Percentiles rank a stretch among this genome's conserved stretches.
These are phyloP conservation scores for Pouteria campechiana DNA, from an alignment of 179 eudicot genomes.

Conservation along the genomic window DNA sequence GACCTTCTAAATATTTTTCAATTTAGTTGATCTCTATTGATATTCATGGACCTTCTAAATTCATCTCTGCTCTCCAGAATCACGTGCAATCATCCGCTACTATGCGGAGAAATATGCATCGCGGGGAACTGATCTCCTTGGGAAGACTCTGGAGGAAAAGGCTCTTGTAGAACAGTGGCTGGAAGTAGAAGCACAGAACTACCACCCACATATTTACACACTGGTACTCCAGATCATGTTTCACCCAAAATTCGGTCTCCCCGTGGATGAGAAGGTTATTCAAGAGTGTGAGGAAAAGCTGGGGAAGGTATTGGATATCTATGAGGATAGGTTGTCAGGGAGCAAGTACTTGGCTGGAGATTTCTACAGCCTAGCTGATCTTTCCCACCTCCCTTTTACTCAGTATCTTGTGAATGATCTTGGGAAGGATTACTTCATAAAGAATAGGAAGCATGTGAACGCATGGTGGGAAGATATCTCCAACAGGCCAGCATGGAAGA, in stretches of 20 bases:
- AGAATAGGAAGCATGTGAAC: slow-evolving; percentile 19
- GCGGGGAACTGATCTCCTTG: slow-evolving; percentile 21
- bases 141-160: slow-evolving; percentile 21
- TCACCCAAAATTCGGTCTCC: slow-evolving; percentile 10
- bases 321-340: slow-evolving; percentile 22
- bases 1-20: not conserved
- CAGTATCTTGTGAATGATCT: slow-evolving; percentile 13
- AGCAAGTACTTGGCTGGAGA: slow-evolving; percentile 32
- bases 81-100: slow-evolving; percentile 30
- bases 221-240: slow-evolving; percentile 14
- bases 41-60: not conserved
- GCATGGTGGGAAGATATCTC: slow-evolving; percentile 38
- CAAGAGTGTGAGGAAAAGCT: slow-evolving; percentile 20
- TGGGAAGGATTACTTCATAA: slow-evolving; percentile 20
- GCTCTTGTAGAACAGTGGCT: slow-evolving; percentile 29
- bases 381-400: slow-evolving; percentile 28
- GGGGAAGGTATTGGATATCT: slow-evolving; percentile 22
- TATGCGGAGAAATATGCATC: slow-evolving; percentile 24
- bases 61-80: slow-evolving; percentile 9
- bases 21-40: not conserved
- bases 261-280: slow-evolving; percentile 3
- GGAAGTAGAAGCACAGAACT: slow-evolving; percentile 22
- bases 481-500: slow-evolving; percentile 35
- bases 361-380: slow-evolving; percentile 33
- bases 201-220: slow-evolving; percentile 18